phyloP scores from a whole-genome alignment of 805 yeast species.

The Starmerella gropengiesseri region DNA sequence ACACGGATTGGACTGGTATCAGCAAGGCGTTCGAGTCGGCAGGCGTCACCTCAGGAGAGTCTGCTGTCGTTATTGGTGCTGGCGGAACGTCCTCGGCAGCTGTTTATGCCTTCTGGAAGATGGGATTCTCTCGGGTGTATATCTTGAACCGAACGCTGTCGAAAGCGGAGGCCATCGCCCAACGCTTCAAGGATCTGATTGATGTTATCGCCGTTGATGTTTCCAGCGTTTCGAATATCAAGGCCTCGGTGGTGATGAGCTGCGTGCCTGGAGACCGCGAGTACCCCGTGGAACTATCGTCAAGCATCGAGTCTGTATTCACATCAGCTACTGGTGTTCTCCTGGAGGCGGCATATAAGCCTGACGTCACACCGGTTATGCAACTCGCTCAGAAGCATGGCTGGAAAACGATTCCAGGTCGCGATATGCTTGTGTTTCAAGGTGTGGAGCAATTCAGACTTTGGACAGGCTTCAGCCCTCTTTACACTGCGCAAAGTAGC shows the following conservation, averaged over 20 bases:
- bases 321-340: slow-evolving; percentile 37
- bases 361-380: slow-evolving; percentile 79
- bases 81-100: slow-evolving; percentile 98
- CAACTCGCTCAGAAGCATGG: slow-evolving; percentile 50
- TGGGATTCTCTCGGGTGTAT: slow-evolving; percentile 71
- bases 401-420: slow-evolving; percentile 85
- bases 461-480: slow-evolving; percentile 43
- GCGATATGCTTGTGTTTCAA: slow-evolving; percentile 84
- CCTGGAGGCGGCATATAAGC: slow-evolving; percentile 92
- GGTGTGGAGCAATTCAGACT: slow-evolving; percentile 76
- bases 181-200: slow-evolving; percentile 41
- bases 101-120: slow-evolving; percentile 62
- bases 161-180: slow-evolving; percentile 49
- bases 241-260: slow-evolving; percentile 35
- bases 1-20: slow-evolving; percentile 95
- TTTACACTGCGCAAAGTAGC: slow-evolving; percentile 21
- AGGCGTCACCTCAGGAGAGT: slow-evolving; percentile 40
- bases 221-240: slow-evolving; percentile 36
- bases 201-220: slow-evolving; percentile 46
- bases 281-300: slow-evolving; percentile 12
- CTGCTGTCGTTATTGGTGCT: slow-evolving; percentile 83
- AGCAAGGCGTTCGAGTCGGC: slow-evolving; percentile 49
- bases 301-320: slow-evolving; percentile 22
- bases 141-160: slow-evolving; percentile 68
- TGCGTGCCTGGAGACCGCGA: slow-evolving; percentile 23